Conservation (phyloP, 1,284 basidiomycete genomes). For the Cryptococcus sp. region DNA sequence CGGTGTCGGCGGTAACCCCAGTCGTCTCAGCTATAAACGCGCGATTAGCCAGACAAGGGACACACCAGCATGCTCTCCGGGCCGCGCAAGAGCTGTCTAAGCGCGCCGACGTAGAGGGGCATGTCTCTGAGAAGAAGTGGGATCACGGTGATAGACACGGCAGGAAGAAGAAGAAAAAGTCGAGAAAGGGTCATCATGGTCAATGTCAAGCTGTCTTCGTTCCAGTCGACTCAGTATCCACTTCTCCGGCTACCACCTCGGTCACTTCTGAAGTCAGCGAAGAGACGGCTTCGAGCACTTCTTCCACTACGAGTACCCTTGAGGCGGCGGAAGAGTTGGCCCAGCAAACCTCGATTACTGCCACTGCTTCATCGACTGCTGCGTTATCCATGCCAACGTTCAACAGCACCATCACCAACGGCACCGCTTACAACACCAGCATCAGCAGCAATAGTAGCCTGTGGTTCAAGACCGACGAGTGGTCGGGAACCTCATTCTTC, state of each 20-base stretch:
- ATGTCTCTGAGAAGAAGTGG: constrained; percentile 1
- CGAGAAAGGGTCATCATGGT: constrained; percentile 6
- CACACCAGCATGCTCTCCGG: too few relatives aligned
- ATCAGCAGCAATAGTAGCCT: constrained; percentile 10
- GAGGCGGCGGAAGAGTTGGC: constrained; percentile 17
- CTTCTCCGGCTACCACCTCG: constrained; percentile 3
- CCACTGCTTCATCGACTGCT: constrained; percentile 10
- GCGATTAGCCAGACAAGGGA: neutral
- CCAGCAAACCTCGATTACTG: too few relatives aligned
- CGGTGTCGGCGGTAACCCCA: constrained; percentile 16
- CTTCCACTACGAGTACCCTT: constrained; percentile 6
- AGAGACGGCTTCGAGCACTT: neutral
- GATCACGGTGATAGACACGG: constrained; percentile 16
- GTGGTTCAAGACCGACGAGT: constrained; percentile 4
- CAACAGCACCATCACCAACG: neutral
- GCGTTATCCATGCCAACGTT: neutral
- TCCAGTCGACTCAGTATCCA: neutral
- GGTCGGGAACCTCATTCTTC: constrained; percentile 63
- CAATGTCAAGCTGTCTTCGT: constrained; percentile 15
- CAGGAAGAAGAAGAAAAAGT: constrained; percentile 25
- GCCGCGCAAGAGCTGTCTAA: neutral
- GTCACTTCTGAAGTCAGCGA: neutral
- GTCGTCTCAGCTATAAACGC: constrained; percentile 9
- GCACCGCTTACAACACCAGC: constrained; percentile 5
- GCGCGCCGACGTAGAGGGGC: constrained; percentile 5